These are phyloP conservation scores for Cyclotella choctawhatcheeana DNA, from an alignment of 108 stramenopile species.

Conservation along the genomic window DNA sequence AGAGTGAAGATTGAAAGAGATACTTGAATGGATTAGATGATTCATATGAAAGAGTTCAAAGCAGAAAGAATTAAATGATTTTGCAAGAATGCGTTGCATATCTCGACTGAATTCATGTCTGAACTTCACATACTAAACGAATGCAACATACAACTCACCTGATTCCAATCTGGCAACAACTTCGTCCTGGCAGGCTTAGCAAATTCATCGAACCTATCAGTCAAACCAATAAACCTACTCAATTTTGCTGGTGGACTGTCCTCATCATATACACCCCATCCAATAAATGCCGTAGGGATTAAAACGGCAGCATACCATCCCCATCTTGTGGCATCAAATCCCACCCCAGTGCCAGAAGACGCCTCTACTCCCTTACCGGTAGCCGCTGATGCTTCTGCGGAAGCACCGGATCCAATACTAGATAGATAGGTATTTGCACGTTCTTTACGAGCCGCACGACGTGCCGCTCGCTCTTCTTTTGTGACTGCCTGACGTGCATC, in stretches of 20 bases:
- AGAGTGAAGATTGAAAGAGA: too few species aligned
- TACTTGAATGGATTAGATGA: too few species aligned
- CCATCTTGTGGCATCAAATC: constrained; percentile 47
- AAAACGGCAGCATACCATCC: constrained; percentile 74
- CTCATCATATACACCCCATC: constrained; percentile 78
- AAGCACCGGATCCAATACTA: constrained; percentile 37
- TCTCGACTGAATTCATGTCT: background rate
- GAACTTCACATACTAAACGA: too few species aligned
- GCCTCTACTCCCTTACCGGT: constrained; percentile 6
- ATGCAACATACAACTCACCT: too few species aligned
- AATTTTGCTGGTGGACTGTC: constrained; percentile 81
- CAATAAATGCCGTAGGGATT: constrained; percentile 70
- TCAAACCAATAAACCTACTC: constrained; percentile 69
- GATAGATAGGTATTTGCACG: constrained; percentile 57
- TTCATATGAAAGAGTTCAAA: too few species aligned
- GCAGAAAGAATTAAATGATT: too few species aligned
- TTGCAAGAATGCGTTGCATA: too few species aligned
- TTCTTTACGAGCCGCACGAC: constrained; percentile 76
- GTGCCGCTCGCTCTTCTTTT: constrained; percentile 61
- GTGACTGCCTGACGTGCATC: constrained; percentile 54
- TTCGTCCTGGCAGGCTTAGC: constrained; percentile 88
- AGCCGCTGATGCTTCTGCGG: constrained; percentile 15
- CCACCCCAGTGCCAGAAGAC: constrained; percentile 5
- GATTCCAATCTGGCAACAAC: constrained; percentile 92
- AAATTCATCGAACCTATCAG: constrained; percentile 65